phyloP scores from a whole-genome alignment of 306 rosid species.

The Lathyrus tuberosus region DNA sequence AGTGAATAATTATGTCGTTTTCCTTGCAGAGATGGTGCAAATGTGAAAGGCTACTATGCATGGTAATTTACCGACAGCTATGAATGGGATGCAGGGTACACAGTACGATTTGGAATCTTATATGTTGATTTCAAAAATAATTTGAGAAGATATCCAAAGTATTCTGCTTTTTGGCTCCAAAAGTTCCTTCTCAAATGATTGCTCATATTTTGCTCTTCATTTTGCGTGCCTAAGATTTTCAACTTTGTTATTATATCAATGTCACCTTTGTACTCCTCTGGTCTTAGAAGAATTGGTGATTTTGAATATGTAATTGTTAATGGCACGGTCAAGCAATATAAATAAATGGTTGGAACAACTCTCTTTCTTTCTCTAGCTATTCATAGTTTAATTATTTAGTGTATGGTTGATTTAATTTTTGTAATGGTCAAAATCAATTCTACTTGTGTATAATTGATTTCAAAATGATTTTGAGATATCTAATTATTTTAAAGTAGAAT shows the following conservation, averaged over 20 bases:
- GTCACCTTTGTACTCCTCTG: background rate
- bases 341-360: too few species aligned
- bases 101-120: constrained; percentile 56
- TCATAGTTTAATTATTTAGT: too few species aligned
- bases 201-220: background rate
- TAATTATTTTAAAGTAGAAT: too few species aligned
- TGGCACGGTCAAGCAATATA: background rate
- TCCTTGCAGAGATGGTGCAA: constrained; percentile 47
- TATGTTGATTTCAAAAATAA: constrained; percentile 49
- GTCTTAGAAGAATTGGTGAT: background rate
- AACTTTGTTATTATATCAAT: background rate
- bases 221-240: background rate
- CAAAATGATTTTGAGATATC: too few species aligned
- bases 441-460: too few species aligned
- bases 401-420: too few species aligned
- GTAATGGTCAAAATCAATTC: too few species aligned
- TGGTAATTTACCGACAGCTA: constrained; percentile 60
- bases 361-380: too few species aligned
- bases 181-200: constrained; percentile 39
- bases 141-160: constrained; percentile 48
- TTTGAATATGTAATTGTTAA: background rate
- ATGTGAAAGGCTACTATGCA: constrained; percentile 48
- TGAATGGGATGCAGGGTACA: constrained; percentile 64
- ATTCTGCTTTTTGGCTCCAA: constrained; percentile 64
- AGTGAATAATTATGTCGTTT: background rate